Base-by-base conservation (phyloP, 2,329 filamentous ascomycete genomes). In the Paecilomyces sp. region DNA sequence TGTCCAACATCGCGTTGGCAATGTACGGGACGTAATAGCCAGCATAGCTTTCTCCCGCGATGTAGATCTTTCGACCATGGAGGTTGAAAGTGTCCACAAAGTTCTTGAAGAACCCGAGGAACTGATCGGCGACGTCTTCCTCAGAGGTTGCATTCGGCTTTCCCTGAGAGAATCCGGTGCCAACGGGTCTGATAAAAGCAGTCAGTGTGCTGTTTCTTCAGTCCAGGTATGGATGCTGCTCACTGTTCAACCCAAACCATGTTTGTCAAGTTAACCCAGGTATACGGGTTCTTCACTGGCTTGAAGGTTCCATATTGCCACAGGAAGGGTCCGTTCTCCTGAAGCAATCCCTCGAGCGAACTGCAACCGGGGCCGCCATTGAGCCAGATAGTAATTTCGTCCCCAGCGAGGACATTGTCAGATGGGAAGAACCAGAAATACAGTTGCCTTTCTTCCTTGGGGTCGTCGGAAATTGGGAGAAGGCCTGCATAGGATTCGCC, bases 91-190 rank as follows among this genome's bases (percentile, higher is more conserved):
- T 85, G 50, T 89, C 78, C 60, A 91, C 76, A 66, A 91, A 92
- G 75, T 91, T 91, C 76, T 88, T 87, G 81, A 88, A 92, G 76
- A 92, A 94, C 56, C 88, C 88, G 22, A 89, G 76, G 71, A 93
- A 91, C 64, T 93, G 84, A 31, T 77, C 74, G 0, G 88, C 88
- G 1, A 87, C 81, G 63, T 92, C 88, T 53, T 86, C 83, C 64
- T 91, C 84, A 62, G 81, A 85, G 0, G 77, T 85, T 15, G 88
- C 88, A 1, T 82, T 89, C 3, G 85, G 81, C 0, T 73, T 83
- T 15, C 89, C 89, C 54, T 83, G 80, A 0, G 85, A 83, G 71
- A 89, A 92, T 13, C 89, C 89, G 0, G 88, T 89, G 31, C 82
- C 81, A 12, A 83, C 78, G 1, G 77, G 77, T 60, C 75, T 73